Conservation (phyloP, 768 basidiomycete genomes). For the Sarcodon aspratus region DNA sequence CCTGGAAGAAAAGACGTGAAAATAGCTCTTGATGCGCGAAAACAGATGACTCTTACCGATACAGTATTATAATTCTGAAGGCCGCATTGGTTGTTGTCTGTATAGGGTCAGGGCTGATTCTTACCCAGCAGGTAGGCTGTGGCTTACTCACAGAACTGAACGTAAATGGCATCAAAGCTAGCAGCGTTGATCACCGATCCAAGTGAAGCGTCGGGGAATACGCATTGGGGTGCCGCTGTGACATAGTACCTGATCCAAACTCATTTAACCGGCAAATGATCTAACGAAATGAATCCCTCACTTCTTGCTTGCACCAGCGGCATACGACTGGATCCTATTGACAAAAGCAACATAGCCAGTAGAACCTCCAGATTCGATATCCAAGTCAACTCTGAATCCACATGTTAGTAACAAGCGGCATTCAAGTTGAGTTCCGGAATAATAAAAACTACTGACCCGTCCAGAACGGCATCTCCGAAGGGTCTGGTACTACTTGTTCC, state of each 20-base stretch:
- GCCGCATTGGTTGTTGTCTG: slow-evolving; percentile 34
- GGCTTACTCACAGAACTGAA: slow-evolving; percentile 34
- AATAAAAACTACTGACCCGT: slow-evolving; percentile 22
- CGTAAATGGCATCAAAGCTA: slow-evolving; percentile 27
- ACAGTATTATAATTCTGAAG: slow-evolving; percentile 38
- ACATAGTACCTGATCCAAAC: slow-evolving; percentile 17
- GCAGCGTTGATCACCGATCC: slow-evolving; percentile 22
- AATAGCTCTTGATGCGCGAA: background rate
- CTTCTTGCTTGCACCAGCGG: slow-evolving; percentile 22
- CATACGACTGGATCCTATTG: slow-evolving; percentile 21
- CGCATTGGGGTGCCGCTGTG: slow-evolving; percentile 28
- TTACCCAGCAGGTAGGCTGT: background rate
- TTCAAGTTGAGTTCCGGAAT: too few species aligned
- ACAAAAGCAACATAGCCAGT: slow-evolving; percentile 24
- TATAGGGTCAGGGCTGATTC: background rate
- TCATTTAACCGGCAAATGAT: background rate
- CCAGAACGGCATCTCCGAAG: slow-evolving; percentile 33
- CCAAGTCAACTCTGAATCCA: slow-evolving; percentile 21
- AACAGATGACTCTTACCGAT: slow-evolving; percentile 27
- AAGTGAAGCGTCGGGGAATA: slow-evolving; percentile 25
- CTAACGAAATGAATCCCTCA: slow-evolving; percentile 10
- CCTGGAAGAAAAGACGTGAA: slow-evolving; percentile 20
- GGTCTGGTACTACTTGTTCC: slow-evolving; percentile 30
- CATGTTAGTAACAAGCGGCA: background rate
- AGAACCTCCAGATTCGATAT: slow-evolving; percentile 24